Percentiles rank a stretch among this genome's conserved stretches.
phyloP scores from a whole-genome alignment of 139 green algal species.

The Micractinium conductrix region DNA sequence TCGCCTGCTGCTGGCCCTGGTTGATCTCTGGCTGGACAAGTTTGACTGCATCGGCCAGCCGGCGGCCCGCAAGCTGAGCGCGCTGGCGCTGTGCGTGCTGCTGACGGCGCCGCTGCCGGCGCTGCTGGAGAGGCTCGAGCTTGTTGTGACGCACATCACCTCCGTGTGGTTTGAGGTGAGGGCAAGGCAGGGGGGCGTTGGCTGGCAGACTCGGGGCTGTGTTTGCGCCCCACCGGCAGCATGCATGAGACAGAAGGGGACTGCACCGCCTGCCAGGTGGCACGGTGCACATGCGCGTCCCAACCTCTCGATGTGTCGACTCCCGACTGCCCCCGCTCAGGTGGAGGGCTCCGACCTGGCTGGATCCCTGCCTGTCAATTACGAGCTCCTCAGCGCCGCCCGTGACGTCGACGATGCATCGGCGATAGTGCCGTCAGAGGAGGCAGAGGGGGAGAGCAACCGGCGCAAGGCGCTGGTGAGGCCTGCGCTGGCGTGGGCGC shows the following conservation, averaged over 20 bases:
- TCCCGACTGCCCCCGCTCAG: neutral
- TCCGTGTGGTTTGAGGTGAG: slow-evolving; percentile 65
- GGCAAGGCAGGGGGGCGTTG: too few relatives aligned
- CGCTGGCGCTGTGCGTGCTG: slow-evolving; percentile 74
- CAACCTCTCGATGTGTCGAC: neutral
- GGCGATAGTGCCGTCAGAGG: slow-evolving; percentile 36
- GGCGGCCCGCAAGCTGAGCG: slow-evolving; percentile 70
- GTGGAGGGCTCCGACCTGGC: slow-evolving; percentile 31
- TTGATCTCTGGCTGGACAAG: slow-evolving; percentile 72
- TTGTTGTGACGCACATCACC: slow-evolving; percentile 54
- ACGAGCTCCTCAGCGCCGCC: slow-evolving; percentile 10
- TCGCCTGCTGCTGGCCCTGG: slow-evolving; percentile 51
- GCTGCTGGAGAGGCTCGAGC: slow-evolving; percentile 49
- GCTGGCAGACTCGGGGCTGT: too few relatives aligned
- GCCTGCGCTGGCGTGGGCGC: too few relatives aligned
- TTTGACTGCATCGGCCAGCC: slow-evolving; percentile 59
- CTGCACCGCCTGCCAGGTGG: too few relatives aligned
- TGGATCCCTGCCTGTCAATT: slow-evolving; percentile 1
- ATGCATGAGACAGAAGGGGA: too few relatives aligned
- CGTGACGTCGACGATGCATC: slow-evolving; percentile 26
- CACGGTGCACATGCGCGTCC: neutral
- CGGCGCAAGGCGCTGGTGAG: slow-evolving; percentile 29
- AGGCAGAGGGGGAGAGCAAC: slow-evolving; percentile 46
- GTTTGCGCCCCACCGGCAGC: too few relatives aligned
- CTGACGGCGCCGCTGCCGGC: slow-evolving; percentile 56